These are phyloP conservation scores for Chytridium lagenaria DNA, from an alignment of 371 early-diverging fungal species.

Conservation along the genomic window DNA sequence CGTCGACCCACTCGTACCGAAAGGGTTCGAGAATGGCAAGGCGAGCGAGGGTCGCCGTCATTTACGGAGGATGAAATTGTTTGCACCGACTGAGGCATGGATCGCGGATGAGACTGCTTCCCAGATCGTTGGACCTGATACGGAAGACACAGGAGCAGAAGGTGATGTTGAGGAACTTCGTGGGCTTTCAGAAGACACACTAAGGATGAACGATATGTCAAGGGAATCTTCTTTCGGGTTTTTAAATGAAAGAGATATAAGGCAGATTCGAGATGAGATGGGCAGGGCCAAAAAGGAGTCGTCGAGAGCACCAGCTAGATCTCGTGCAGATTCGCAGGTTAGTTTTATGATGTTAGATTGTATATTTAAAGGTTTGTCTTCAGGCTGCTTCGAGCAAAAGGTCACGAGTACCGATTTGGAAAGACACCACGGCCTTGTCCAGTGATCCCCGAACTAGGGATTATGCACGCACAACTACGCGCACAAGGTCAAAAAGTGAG, in stretches of 20 bases:
- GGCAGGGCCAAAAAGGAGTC: not conserved
- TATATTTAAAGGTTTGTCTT: too few relatives aligned
- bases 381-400: too few relatives aligned
- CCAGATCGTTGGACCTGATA: not conserved
- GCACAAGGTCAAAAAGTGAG: not conserved
- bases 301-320: not conserved
- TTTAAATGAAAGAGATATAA: not conserved
- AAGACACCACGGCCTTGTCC: too few relatives aligned
- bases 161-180: not conserved
- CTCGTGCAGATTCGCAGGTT: too few relatives aligned
- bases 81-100: too few relatives aligned
- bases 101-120: not conserved
- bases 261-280: not conserved
- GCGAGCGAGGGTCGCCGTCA: not conserved
- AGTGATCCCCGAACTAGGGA: too few relatives aligned
- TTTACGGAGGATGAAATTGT: not conserved
- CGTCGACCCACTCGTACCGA: not conserved
- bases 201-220: not conserved
- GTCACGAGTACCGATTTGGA: too few relatives aligned
- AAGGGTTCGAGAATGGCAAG: not conserved
- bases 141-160: conserved; percentile 11
- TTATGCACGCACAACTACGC: too few relatives aligned
- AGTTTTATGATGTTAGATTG: too few relatives aligned
- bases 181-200: not conserved
- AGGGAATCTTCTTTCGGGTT: not conserved